Evolutionary conservation across 495 filamentous ascomycete species (phyloP), one percentile per base, ranked within the genome.

Genomic region (Tuber magnatum): DNA sequence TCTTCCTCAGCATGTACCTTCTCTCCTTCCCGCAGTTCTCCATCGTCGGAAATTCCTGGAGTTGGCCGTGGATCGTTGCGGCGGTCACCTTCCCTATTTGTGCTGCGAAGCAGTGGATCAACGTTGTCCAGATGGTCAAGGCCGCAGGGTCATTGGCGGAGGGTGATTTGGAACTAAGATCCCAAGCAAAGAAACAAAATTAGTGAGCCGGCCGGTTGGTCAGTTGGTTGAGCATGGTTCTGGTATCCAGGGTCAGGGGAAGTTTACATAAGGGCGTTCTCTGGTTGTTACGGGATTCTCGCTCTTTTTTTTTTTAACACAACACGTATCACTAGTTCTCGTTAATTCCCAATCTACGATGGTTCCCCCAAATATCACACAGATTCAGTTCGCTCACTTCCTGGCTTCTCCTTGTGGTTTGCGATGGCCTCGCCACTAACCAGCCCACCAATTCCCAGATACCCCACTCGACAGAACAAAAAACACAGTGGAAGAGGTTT

Each of bases 1-100:
- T 97, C 87, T 99, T 98, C 87, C 95, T 99, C 83, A 93, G 93
- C 56, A 88, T 98, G 77, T 99, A 99, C 86, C 91, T 99, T 51
- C 89, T 99, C 65, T 97, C 93, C 77, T 99, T 99, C 88, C 88
- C 90, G 78, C 85, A 96, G 24, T 95, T 94, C 83, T 74, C 79
- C 70, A 73, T 68, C n/a, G 70, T 73, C 18, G 93, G 93, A 4
- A 85, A 82, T 75, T 35, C 56, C 16, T 65, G 56, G 56, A 79
- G 77, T 43, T 88, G 88, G 85, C 96, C 96, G 0, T 98, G 96
- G 96, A 87, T 94, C 35, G 87, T 98, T 72, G 92, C 92, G 43
- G 88, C 86, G n/a, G 84, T 96, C 76, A 92, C 91, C 72, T 88
- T 90, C 78, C 95, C 94, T 16, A 86, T 97, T 80, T 97, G 97